phyloP scores from a whole-genome alignment of 2,329 filamentous ascomycete species.

The Calonectria naviculata region DNA sequence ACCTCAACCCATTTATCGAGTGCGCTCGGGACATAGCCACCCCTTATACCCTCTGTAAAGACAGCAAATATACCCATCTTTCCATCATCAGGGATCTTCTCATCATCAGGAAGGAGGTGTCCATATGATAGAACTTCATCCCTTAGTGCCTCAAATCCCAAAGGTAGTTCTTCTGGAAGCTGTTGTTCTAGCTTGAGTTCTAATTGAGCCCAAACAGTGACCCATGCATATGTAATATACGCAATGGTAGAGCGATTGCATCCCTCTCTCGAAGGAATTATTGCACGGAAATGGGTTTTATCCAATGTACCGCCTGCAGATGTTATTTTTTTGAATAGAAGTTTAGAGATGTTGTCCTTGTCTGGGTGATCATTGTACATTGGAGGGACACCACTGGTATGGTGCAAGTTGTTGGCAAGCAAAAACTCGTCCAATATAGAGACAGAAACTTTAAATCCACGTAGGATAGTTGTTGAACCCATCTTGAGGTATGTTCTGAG shows the following conservation, averaged over 20 bases:
- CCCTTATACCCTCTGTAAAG: background rate
- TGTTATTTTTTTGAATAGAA: background rate
- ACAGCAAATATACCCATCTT: background rate
- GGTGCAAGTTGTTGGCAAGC: background rate
- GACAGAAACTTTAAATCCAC: constrained; percentile 1
- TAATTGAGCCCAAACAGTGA: background rate
- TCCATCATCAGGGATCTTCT: background rate
- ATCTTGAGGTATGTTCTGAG: background rate
- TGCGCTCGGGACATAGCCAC: background rate
- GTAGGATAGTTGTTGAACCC: background rate
- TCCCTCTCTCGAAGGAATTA: background rate
- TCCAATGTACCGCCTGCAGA: background rate
- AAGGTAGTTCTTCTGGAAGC: background rate
- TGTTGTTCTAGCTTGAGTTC: background rate
- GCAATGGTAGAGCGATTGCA: background rate
- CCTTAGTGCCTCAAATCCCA: background rate
- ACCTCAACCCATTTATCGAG: background rate
- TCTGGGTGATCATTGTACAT: background rate
- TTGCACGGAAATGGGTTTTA: background rate
- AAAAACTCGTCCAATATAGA: background rate
- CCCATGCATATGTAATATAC: background rate
- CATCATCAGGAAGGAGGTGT: background rate
- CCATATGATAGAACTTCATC: background rate
- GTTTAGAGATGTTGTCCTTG: background rate
- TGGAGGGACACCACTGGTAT: background rate